phyloP scores from a whole-genome alignment of 768 basidiomycete species.

The Tubosaeta sp. region DNA sequence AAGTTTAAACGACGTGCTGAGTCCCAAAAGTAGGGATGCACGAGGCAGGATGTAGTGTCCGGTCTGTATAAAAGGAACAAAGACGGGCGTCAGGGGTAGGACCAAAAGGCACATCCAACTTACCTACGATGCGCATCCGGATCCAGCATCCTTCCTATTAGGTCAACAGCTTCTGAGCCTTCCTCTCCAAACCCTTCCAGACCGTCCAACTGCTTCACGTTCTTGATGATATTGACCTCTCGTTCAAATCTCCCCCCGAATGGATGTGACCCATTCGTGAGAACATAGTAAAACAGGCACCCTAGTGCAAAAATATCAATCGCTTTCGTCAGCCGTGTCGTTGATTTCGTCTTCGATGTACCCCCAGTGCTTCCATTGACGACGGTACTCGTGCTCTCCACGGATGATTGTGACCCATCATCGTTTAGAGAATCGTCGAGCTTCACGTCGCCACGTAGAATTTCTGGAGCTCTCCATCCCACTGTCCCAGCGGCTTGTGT shows the following conservation, averaged over 20 bases:
- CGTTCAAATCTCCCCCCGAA: slow-evolving; percentile 92
- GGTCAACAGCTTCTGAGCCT: slow-evolving; percentile 81
- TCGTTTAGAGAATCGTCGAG: slow-evolving; percentile 70
- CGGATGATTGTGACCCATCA: slow-evolving; percentile 63
- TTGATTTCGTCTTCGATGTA: slow-evolving; percentile 21
- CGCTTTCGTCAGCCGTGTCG: slow-evolving; percentile 82
- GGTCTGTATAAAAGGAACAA: slow-evolving; percentile 48
- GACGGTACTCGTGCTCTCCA: slow-evolving; percentile 57
- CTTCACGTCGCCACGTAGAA: slow-evolving; percentile 89
- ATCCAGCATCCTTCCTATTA: slow-evolving; percentile 77
- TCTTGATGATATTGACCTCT: slow-evolving; percentile 90
- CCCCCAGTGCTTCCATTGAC: slow-evolving; percentile 22
- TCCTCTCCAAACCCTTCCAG: slow-evolving; percentile 87
- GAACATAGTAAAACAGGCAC: slow-evolving; percentile 90
- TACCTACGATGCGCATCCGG: slow-evolving; percentile 73
- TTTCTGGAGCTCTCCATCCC: slow-evolving; percentile 98
- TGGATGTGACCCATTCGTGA: slow-evolving; percentile 89
- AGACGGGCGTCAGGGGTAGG: slow-evolving; percentile 3
- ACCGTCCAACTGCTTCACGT: slow-evolving; percentile 63
- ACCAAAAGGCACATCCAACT: slow-evolving; percentile 22
- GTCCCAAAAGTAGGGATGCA: slow-evolving; percentile 98
- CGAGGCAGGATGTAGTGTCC: slow-evolving; percentile 78
- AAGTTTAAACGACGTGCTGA: slow-evolving; percentile 80
- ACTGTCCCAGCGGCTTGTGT: slow-evolving; percentile 89
- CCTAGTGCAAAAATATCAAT: slow-evolving; percentile 97